A percentile compares a stretch with the other conserved stretches of the same genome.
Evolutionary conservation across 257 asterid genomes (phyloP).

Genomic region (Datura wrightii): DNA sequence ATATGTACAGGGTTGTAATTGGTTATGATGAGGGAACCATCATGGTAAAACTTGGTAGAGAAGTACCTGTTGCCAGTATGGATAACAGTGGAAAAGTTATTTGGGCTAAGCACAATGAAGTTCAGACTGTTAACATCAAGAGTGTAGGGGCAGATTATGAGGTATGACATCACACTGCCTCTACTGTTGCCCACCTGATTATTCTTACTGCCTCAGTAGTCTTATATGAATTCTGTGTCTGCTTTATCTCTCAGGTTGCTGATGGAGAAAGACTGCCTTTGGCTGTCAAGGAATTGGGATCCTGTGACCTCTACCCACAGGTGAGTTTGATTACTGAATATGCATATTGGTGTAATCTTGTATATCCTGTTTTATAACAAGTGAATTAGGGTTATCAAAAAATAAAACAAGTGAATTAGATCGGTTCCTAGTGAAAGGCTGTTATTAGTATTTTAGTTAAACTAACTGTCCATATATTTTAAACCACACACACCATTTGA

Average conservation of each 20-base stretch:
- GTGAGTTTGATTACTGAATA: conserved; percentile 47
- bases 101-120: conserved; percentile 98
- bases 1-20: conserved; percentile 75
- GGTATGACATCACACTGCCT: conserved; percentile 46
- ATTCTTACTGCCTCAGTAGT: conserved; percentile 22
- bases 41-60: conserved; percentile 97
- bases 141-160: conserved; percentile 91
- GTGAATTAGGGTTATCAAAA: conserved; percentile 2
- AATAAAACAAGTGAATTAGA: conserved; percentile 6
- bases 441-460: not conserved
- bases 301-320: conserved; percentile 98
- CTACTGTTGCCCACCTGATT: conserved; percentile 18
- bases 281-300: conserved; percentile 96
- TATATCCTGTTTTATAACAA: not conserved
- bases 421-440: not conserved
- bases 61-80: conserved; percentile 98
- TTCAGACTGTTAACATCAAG: conserved; percentile 95
- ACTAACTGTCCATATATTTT: not conserved
- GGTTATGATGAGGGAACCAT: conserved; percentile 99
- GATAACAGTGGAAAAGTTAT: conserved; percentile 94
- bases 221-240: conserved; percentile 26
- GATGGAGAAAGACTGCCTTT: conserved; percentile 97
- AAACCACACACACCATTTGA: not conserved
- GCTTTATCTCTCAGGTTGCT: conserved; percentile 60
- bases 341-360: conserved; percentile 6